Percentiles rank a stretch among this genome's conserved stretches.
Evolutionary conservation across 2,329 filamentous ascomycete genomes (phyloP).

Genomic region (Stemphylium vesicarium): DNA sequence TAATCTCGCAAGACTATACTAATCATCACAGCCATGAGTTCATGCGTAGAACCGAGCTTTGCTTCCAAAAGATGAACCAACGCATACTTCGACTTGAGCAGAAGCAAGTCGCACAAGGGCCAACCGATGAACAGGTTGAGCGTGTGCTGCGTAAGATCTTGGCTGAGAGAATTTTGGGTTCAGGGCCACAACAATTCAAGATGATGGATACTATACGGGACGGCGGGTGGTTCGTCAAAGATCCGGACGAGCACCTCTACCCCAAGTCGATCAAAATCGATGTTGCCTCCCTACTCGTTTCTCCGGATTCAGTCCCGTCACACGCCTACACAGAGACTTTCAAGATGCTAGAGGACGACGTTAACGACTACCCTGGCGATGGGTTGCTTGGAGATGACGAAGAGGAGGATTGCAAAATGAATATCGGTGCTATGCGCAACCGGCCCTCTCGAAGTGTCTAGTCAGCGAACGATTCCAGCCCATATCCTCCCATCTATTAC

Average conservation of each 20-base stretch:
- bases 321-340: constrained; percentile 36
- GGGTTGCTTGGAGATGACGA: constrained; percentile 4
- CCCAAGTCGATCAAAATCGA: constrained; percentile 31
- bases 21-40: constrained; percentile 33
- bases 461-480: neutral
- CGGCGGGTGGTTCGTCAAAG: constrained; percentile 27
- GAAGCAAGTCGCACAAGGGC: constrained; percentile 28
- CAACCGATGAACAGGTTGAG: constrained; percentile 45
- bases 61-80: constrained; percentile 36
- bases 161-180: constrained; percentile 37
- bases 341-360: constrained; percentile 32
- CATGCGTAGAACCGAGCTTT: constrained; percentile 39
- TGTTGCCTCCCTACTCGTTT: constrained; percentile 29
- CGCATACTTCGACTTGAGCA: constrained; percentile 37
- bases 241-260: constrained; percentile 12
- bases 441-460: constrained; percentile 9
- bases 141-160: constrained; percentile 45
- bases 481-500: neutral
- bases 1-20: neutral
- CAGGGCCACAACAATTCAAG: constrained; percentile 11
- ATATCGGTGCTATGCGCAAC: neutral
- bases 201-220: constrained; percentile 19
- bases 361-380: constrained; percentile 26
- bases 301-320: constrained; percentile 39
- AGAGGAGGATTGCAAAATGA: constrained; percentile 1